Evolutionary conservation across 2,329 filamentous ascomycete species (phyloP).

Genomic region (Hymenoscyphus salicellus): DNA sequence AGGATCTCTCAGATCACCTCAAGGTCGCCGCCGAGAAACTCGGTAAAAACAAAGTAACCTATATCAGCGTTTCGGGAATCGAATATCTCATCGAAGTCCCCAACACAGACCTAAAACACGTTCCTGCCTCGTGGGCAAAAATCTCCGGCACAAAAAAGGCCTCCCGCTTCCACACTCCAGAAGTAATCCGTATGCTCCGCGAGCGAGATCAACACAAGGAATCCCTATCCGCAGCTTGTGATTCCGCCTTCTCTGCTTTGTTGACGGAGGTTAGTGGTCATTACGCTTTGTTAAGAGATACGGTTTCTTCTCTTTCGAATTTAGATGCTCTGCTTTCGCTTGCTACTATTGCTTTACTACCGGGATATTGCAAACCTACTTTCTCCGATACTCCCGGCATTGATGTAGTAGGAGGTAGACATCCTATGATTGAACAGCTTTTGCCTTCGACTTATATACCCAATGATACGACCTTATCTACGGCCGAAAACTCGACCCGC

Average conservation of each 20-base stretch:
- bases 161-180: conserved; percentile 90
- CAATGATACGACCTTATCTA: conserved; percentile 74
- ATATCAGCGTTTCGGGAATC: conserved; percentile 82
- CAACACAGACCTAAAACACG: conserved; percentile 75
- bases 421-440: conserved; percentile 93
- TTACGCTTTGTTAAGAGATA: conserved; percentile 87
- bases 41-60: conserved; percentile 67
- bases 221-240: conserved; percentile 85
- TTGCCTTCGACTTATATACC: conserved; percentile 86
- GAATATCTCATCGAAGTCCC: conserved; percentile 93
- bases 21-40: conserved; percentile 68
- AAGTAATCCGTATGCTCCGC: conserved; percentile 76
- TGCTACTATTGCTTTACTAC: conserved; percentile 76
- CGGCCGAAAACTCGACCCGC: conserved; percentile 57
- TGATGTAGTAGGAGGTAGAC: conserved; percentile 70
- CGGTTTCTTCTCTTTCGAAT: conserved; percentile 77
- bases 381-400: conserved; percentile 64
- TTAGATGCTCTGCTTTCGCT: conserved; percentile 89
- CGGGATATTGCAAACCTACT: conserved; percentile 79
- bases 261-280: conserved; percentile 72
- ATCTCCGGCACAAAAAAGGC: conserved; percentile 91
- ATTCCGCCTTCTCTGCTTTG: conserved; percentile 72
- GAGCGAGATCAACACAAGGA: conserved; percentile 96
- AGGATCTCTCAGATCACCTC: conserved; percentile 78
- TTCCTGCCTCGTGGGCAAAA: conserved; percentile 93